Evolutionary conservation across 352 stramenopile species (phyloP).

Genomic region (Globisporangium uncinulatum): DNA sequence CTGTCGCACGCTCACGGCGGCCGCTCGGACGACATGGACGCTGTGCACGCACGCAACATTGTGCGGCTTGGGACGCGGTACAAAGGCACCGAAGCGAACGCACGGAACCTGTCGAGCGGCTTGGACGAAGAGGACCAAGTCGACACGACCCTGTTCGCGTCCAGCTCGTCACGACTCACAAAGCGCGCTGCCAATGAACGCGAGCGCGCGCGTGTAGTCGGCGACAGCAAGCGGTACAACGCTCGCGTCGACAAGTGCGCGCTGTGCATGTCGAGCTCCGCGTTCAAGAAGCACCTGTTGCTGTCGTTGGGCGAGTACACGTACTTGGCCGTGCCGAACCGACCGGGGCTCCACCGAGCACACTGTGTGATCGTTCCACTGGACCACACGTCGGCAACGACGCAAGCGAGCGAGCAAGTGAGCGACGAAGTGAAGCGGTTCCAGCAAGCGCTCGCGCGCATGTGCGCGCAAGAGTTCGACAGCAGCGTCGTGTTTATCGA

Average conservation of each 20-base stretch:
- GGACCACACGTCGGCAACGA: constrained; percentile 58
- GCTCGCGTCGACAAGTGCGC: constrained; percentile 58
- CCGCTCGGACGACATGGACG: constrained; percentile 59
- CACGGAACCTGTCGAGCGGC: constrained; percentile 57
- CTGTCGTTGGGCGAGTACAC: constrained; percentile 71
- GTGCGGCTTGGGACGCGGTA: constrained; percentile 67
- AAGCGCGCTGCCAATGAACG: constrained; percentile 49
- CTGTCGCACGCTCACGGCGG: constrained; percentile 37
- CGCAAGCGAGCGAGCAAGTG: constrained; percentile 56
- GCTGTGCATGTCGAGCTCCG: constrained; percentile 58
- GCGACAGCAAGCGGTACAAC: constrained; percentile 67
- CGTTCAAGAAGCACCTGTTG: constrained; percentile 80
- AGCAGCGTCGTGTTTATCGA: constrained; percentile 76
- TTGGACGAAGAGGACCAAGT: constrained; percentile 83
- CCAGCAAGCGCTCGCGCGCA: constrained; percentile 42
- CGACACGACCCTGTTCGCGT: constrained; percentile 55
- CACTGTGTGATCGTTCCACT: constrained; percentile 78
- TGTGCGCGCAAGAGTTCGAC: constrained; percentile 52
- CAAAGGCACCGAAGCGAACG: constrained; percentile 60
- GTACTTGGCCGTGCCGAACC: constrained; percentile 62
- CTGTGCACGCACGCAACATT: constrained; percentile 64
- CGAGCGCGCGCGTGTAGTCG: constrained; percentile 42
- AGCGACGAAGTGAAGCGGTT: constrained; percentile 62
- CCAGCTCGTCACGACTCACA: constrained; percentile 43
- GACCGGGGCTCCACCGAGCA: constrained; percentile 41